Conservation (phyloP, 352 stramenopile species). For the Globisporangium heterothallicum region DNA sequence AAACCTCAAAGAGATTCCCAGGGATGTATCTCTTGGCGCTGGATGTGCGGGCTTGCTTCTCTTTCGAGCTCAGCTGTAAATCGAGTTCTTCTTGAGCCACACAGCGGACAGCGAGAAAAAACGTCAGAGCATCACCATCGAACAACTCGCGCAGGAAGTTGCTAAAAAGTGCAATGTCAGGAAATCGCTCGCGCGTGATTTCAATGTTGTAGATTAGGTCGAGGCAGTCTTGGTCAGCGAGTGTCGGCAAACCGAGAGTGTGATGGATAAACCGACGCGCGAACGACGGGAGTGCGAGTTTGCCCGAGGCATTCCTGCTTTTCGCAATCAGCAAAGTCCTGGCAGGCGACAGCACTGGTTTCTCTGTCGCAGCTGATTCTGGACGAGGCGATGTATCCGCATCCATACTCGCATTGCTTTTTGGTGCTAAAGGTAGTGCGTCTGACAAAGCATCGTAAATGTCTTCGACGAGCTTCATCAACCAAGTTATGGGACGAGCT, state of each 20-base stretch:
- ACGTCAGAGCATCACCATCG: constrained; percentile 57
- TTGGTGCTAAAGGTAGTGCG: constrained; percentile 8
- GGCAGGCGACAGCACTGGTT: not conserved
- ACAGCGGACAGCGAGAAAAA: constrained; percentile 49
- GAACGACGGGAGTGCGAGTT: constrained; percentile 58
- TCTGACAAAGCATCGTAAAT: constrained; percentile 55
- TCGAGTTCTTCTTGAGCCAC: constrained; percentile 46
- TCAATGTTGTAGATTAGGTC: constrained; percentile 75
- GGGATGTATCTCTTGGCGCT: constrained; percentile 40
- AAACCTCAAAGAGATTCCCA: constrained; percentile 22
- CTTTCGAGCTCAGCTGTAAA: constrained; percentile 47
- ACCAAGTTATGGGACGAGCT: constrained; percentile 49
- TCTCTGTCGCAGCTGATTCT: not conserved
- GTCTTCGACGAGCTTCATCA: constrained; percentile 56
- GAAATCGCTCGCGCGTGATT: constrained; percentile 32
- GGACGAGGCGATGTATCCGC: constrained; percentile 1
- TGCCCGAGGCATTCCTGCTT: constrained; percentile 1
- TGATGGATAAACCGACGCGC: constrained; percentile 43
- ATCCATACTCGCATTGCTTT: not conserved
- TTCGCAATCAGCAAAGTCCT: too few species aligned
- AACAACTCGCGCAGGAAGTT: constrained; percentile 66
- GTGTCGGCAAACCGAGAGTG: constrained; percentile 35
- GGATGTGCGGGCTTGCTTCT: constrained; percentile 54
- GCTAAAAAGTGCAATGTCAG: constrained; percentile 44
- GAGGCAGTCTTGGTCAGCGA: constrained; percentile 68